Evolutionary conservation across 129 eudicot species (phyloP), one percentile per base, ranked within the genome.

Genomic region (Flaveria robusta): DNA sequence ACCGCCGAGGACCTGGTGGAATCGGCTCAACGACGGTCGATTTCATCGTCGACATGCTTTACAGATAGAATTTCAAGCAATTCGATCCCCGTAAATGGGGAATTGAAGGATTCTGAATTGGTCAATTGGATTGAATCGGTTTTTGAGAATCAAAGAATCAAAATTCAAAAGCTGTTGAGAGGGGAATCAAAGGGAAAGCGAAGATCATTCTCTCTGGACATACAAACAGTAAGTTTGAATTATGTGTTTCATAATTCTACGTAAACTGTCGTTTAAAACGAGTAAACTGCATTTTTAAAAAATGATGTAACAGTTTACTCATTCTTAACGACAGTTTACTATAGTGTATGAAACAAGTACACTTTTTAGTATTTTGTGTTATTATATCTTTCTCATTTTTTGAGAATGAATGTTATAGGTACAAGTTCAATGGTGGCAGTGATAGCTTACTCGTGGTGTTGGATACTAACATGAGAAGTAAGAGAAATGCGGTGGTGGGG

Each of bases 371-470:
- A n/a, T n/a, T n/a, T n/a, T n/a, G n/a, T n/a, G n/a, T n/a, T n/a
- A n/a, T n/a, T n/a, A n/a, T n/a, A 5, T 34, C 39, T 34, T 5
- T 34, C 39, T 34, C 39, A 34, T 34, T 34, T 15, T 73, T 71
- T 64, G 11, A 3, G 72, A 55, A 49, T 52, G 27, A n/a, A 69
- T 1, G 7, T 6, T 74, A 45, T 49, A 91, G 97, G 91, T 83
- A 91, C 97, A 52, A 91, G 97, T 75, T 88, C 97, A 75, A 91
- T 91, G 97, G 91, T 91, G 78, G 88, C 88, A 0, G 97, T 95
- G 4, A 82, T 89, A 72, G 85, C 92, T 77, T 88, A 91, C 22
- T 83, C 97, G 4, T 91, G 94, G 97, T 83, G 85, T 49, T 86
- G 71, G 90, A 86, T 34, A 85, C 81, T 68, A 81, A 71, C 70